Conservation (phyloP, 1,284 basidiomycete species). For the Marasmius sp. region DNA sequence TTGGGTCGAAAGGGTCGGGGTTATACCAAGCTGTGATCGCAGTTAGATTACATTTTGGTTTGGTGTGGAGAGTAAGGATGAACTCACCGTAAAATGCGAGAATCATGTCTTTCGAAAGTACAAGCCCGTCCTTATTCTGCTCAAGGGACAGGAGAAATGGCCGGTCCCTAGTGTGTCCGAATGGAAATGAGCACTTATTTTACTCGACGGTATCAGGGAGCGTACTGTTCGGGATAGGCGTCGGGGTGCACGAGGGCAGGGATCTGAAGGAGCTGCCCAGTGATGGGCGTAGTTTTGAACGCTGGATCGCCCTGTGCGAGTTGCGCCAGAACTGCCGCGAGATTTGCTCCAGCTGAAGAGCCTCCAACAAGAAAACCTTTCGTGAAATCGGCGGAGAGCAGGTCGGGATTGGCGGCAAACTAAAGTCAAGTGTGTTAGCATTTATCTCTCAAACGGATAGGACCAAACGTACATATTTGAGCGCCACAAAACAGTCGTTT, state of each 20-base stretch:
- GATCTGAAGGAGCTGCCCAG: constrained; percentile 12
- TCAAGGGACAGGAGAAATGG: constrained; percentile 6
- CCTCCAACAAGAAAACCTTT: constrained; percentile 15
- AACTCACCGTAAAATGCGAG: neutral
- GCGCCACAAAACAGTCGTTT: neutral
- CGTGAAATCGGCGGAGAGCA: constrained; percentile 1
- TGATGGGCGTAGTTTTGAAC: constrained; percentile 7
- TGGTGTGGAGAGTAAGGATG: neutral
- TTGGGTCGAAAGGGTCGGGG: constrained; percentile 4
- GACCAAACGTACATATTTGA: neutral
- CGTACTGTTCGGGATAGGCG: constrained; percentile 11
- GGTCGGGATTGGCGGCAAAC: neutral
- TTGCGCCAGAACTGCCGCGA: constrained; percentile 6
- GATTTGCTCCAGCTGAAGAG: constrained; percentile 9
- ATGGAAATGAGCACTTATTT: neutral
- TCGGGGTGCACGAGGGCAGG: constrained; percentile 6
- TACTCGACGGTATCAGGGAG: neutral
- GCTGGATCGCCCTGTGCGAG: constrained; percentile 13
- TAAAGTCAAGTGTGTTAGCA: neutral
- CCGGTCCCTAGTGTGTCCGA: constrained; percentile 7
- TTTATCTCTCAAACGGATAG: neutral
- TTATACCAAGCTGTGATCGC: neutral
- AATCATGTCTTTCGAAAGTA: neutral
- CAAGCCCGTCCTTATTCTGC: constrained; percentile 12
- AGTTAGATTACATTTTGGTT: neutral